Base-by-base conservation (phyloP, 192 early-diverging fungal genomes). In the Allomyces macrogynus region DNA sequence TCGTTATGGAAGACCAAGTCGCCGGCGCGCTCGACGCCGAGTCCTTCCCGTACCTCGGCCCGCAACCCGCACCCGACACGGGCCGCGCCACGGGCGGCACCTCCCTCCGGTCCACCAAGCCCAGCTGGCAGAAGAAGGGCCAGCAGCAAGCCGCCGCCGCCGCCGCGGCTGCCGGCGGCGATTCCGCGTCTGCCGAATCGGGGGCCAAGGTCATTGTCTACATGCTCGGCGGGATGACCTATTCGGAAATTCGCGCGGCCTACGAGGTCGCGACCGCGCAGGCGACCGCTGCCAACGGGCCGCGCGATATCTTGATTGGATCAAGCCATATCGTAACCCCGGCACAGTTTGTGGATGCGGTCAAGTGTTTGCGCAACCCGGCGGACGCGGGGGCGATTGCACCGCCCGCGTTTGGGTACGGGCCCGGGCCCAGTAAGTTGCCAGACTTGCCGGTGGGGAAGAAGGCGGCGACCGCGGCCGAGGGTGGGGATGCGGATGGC, bases 1-100 rank as follows among this genome's bases (percentile, higher is more conserved):
- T 77, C 62, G 72, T 89, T 27, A 65, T 84, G 25, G 83, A 88
- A 73, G 85, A 57, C 49, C 49, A 57, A 20, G 49, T 14, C 49
- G 49, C 49, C 9, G 49, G 49, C 20, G 12, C 49, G 16, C 49
- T 57, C 16, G 49, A 57, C 16, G 20, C 49, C 49, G 49, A 57
- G 16, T 14, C 49, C 16, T 57, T 57, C 49, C 49, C 49, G 49
- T 57, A 57, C 49, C 49, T 57, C 16, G 49, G 49, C 49, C 16
- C 49, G 49, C 49, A 57, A 57, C 49, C 49, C 16, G 49, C 49
- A 4, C 49, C 49, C 49, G 12, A 14, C 20, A n/a, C 12, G 12
- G 49, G 49, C 5, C 49, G 16, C 49, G 49, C 49, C 16, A 57
- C 49, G 49, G 49, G 49, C 49, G 49, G 49, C 49, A 57, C 49